These are phyloP conservation scores for Penicillium maclennaniae DNA, from an alignment of 495 filamentous ascomycete genomes.

Conservation along the genomic window DNA sequence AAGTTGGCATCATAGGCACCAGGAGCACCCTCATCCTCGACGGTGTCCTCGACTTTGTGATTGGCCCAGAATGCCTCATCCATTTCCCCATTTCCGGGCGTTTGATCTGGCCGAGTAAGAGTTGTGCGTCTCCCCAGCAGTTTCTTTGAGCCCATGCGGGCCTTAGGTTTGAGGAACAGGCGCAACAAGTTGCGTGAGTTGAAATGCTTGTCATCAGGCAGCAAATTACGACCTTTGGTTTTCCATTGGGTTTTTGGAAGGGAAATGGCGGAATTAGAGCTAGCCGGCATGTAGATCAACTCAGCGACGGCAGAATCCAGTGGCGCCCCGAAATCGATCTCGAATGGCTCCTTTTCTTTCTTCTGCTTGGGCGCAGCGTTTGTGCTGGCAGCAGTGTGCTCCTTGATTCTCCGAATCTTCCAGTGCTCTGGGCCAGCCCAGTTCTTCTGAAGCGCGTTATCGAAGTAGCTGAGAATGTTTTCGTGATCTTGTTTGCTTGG, in stretches of 20 bases:
- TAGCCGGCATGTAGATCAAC: constrained; percentile 76
- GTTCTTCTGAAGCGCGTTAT: constrained; percentile 90
- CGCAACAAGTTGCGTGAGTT: constrained; percentile 84
- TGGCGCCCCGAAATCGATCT: constrained; percentile 81
- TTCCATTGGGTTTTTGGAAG: constrained; percentile 92
- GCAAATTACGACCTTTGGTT: constrained; percentile 84
- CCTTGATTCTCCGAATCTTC: constrained; percentile 92
- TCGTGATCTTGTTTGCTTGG: constrained; percentile 66
- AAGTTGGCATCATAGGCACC: constrained; percentile 94
- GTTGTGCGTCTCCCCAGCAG: constrained; percentile 35
- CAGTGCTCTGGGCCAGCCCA: constrained; percentile 99
- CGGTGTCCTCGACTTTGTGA: constrained; percentile 55
- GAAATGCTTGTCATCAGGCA: constrained; percentile 98
- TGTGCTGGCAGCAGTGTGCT: constrained; percentile 60
- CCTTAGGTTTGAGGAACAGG: constrained; percentile 92
- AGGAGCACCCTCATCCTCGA: constrained; percentile 51
- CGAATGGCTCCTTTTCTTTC: constrained; percentile 95
- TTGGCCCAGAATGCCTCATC: constrained; percentile 95
- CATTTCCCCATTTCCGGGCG: constrained; percentile 63
- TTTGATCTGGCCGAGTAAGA: constrained; percentile 45
- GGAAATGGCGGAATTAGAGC: constrained; percentile 74
- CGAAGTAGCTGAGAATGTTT: constrained; percentile 95
- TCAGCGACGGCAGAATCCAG: constrained; percentile 69
- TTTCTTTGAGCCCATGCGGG: constrained; percentile 62
- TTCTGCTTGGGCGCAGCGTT: constrained; percentile 54